These are phyloP conservation scores for Botrytis paeoniae DNA, from an alignment of 2,329 filamentous ascomycete genomes.

Conservation along the genomic window DNA sequence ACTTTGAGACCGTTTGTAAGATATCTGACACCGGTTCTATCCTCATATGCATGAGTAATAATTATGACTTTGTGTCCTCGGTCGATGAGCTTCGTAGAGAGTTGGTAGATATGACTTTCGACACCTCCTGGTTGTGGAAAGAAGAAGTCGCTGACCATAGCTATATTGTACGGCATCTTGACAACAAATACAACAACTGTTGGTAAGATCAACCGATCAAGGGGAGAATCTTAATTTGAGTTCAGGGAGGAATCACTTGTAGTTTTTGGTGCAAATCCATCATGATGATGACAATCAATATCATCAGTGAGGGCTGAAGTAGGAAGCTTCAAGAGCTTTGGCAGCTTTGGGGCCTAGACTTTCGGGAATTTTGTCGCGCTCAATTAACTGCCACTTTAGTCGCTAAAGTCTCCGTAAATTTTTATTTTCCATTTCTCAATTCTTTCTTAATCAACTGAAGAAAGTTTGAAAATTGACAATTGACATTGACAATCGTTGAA, in stretches of 20 bases:
- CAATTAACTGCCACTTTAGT: conserved; percentile 3
- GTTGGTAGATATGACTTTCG: conserved; percentile 97
- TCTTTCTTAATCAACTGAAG: background rate
- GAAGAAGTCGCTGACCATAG: conserved; percentile 99
- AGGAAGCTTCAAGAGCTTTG: background rate
- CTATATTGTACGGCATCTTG: conserved; percentile 58
- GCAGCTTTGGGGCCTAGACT: background rate
- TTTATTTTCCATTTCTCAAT: conserved; percentile 17
- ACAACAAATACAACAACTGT: background rate
- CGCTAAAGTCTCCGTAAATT: conserved; percentile 17
- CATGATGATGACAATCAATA: background rate
- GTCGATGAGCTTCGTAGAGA: conserved; percentile 94
- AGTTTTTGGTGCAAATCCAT: background rate
- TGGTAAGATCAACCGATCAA: background rate
- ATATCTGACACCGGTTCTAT: conserved; percentile 87
- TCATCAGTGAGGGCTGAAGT: background rate
- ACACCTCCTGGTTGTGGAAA: conserved; percentile 95
- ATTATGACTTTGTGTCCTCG: conserved; percentile 97
- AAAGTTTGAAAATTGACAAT: background rate
- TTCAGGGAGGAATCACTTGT: background rate
- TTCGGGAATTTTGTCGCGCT: background rate
- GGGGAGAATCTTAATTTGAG: background rate
- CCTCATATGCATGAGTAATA: conserved; percentile 92
- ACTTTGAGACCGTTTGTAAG: conserved; percentile 97
- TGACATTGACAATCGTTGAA: background rate